Evolutionary conservation across 345 rosid genomes (phyloP), one percentile per base, ranked within the genome.

Genomic region (Rhodamnia rubescens): DNA sequence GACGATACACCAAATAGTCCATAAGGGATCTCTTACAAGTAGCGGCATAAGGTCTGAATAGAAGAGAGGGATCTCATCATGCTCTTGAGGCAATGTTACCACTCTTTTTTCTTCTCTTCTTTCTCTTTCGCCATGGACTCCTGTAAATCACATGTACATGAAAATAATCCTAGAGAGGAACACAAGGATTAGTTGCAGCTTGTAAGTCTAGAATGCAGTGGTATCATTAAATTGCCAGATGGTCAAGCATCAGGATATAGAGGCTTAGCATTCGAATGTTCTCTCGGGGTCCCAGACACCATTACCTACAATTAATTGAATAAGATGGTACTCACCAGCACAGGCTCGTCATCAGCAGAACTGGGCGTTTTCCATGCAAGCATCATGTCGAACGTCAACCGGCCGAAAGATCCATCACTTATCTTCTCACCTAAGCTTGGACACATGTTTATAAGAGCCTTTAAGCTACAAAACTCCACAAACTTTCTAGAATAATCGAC

Each of bases 1-100:
- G 57, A 85, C 84, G 40, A 12, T 42, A 56, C 81, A 20, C 42
- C 24, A 57, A 51, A 53, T 40, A 50, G 26, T 74, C 42, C 15
- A 36, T 54, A 84, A 47, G 61, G 42, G 58, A 64, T 22, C 85
- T n/a, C 96, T 92, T 93, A 97, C 99, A 0, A 97, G 94, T 87
- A 97, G 96, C 7, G 98, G 98, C 99, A 97, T 93, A 81, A 94
- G 85, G 90, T 96, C 98, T 24, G 99, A 89, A 83, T 96, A 96
- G 86, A 97, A 97, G 27, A 96, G 98, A 87, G 97, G 86, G 86
- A 90, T 86, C 4, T 97, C 99, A 57, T 95, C 99, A 74, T 91
- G 90, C 80, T 91, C 98, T 29, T 89, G 84, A 56, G 91, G 84
- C 42, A 85, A 56, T n/a, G 87, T 74, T 83, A 89, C 81, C 8